A percentile compares a stretch with the other conserved stretches of the same genome.
Evolutionary conservation across 2,329 filamentous ascomycete genomes (phyloP).

Genomic region (Penicillium thymicola): DNA sequence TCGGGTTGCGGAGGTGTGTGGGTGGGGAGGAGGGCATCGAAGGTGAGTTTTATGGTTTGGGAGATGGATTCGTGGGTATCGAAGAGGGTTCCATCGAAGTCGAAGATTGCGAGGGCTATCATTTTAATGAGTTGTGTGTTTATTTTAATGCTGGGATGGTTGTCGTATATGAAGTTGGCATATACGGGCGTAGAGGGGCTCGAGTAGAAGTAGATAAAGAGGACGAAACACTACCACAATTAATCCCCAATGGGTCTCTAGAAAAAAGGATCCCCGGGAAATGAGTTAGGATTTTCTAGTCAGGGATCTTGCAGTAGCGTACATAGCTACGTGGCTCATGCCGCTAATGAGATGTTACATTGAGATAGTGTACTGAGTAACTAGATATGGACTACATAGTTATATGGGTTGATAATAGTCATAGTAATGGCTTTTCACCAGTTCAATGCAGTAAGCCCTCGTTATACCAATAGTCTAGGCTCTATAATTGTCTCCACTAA

Average conservation of each 20-base stretch:
- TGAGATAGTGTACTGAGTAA: not conserved
- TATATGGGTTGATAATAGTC: not conserved
- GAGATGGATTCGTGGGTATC: constrained; percentile 18
- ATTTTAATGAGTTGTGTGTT: not conserved
- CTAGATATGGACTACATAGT: not conserved
- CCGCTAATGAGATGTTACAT: not conserved
- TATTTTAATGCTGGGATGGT: not conserved
- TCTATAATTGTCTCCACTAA: no score
- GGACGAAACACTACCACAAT: not conserved
- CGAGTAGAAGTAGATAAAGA: not conserved
- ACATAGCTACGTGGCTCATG: not conserved
- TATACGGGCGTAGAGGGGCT: no score
- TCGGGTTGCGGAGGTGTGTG: constrained; percentile 8
- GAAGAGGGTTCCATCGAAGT: constrained; percentile 20
- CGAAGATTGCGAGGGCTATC: constrained; percentile 15
- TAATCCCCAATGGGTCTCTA: not conserved
- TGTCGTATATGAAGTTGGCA: not conserved
- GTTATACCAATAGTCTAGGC: no score
- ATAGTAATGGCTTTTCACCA: not conserved
- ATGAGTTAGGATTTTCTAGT: not conserved
- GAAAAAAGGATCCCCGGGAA: not conserved
- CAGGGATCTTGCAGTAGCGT: not conserved
- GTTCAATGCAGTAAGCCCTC: not conserved
- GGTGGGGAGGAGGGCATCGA: constrained; percentile 10
- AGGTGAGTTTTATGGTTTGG: constrained; percentile 15